Conservation (phyloP, 495 filamentous ascomycete genomes). For the Tricharina praecox region DNA sequence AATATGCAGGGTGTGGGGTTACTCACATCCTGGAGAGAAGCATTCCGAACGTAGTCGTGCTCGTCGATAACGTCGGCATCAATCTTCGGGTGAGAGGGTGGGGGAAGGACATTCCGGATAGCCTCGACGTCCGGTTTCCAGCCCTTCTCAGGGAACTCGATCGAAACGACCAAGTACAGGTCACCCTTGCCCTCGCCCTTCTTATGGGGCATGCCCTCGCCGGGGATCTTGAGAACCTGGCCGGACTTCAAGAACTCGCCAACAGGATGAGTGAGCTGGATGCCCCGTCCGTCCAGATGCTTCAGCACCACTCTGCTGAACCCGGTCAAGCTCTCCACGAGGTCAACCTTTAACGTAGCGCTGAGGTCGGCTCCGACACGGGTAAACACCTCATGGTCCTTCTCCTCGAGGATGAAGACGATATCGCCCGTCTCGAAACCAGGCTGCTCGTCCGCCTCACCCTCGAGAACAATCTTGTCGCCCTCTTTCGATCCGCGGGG, state of each 20-base stretch:
- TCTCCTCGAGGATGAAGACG: slow-evolving; percentile 69
- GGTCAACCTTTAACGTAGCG: slow-evolving; percentile 57
- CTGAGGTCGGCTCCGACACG: slow-evolving; percentile 70
- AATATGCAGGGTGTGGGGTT: background rate
- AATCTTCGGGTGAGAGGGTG: slow-evolving; percentile 32
- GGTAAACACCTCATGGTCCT: slow-evolving; percentile 61
- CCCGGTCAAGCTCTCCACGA: slow-evolving; percentile 71
- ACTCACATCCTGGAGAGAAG: slow-evolving; percentile 60
- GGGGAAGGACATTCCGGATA: slow-evolving; percentile 58
- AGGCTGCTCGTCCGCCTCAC: slow-evolving; percentile 87
- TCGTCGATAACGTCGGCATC: slow-evolving; percentile 62
- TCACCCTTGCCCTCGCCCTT: slow-evolving; percentile 68
- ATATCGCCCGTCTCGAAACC: slow-evolving; percentile 86
- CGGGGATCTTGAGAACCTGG: slow-evolving; percentile 64
- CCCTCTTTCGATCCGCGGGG: slow-evolving; percentile 76
- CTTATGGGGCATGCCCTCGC: slow-evolving; percentile 91
- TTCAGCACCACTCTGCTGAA: slow-evolving; percentile 82
- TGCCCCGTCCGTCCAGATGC: slow-evolving; percentile 86
- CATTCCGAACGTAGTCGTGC: slow-evolving; percentile 66
- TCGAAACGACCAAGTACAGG: slow-evolving; percentile 67
- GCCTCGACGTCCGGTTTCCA: slow-evolving; percentile 57
- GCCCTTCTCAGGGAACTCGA: slow-evolving; percentile 73
- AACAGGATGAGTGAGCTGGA: slow-evolving; percentile 54
- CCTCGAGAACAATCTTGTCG: slow-evolving; percentile 75
- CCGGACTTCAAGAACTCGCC: slow-evolving; percentile 64